Percentiles rank a stretch among this genome's conserved stretches.
phyloP scores from a whole-genome alignment of 345 rosid genomes.

The Heritiera fomes region DNA sequence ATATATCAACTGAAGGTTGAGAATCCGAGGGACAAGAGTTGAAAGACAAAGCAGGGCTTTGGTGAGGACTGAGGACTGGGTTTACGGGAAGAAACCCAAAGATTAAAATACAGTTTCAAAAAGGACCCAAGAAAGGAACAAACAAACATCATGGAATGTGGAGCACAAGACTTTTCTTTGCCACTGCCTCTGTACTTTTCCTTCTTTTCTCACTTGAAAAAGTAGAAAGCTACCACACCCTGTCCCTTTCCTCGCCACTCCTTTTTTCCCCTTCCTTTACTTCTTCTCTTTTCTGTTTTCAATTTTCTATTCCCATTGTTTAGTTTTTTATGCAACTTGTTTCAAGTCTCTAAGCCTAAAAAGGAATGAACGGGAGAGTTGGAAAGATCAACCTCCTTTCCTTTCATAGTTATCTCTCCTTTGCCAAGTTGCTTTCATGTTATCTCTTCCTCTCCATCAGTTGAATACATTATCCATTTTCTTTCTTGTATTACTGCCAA shows the following conservation, averaged over 20 bases:
- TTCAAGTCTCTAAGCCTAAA: conserved; percentile 38
- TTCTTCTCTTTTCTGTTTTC: conserved; percentile 14
- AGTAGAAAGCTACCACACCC: conserved; percentile 54
- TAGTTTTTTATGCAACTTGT: conserved; percentile 12
- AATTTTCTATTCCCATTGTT: conserved; percentile 5
- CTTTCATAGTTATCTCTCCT: conserved; percentile 34
- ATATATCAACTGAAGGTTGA: background rate
- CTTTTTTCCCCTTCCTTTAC: conserved; percentile 21
- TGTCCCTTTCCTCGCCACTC: conserved; percentile 59
- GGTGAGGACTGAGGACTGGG: background rate
- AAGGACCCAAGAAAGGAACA: background rate
- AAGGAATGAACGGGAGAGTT: conserved; percentile 31
- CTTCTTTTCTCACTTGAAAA: conserved; percentile 24
- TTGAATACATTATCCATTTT: conserved; percentile 39
- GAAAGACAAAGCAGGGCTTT: background rate
- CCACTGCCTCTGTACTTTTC: conserved; percentile 20
- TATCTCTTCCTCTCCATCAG: background rate
- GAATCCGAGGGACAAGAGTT: conserved; percentile 20
- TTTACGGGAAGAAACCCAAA: background rate
- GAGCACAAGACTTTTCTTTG: conserved; percentile 23
- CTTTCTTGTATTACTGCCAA: background rate
- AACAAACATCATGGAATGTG: conserved; percentile 29
- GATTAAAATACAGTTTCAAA: background rate
- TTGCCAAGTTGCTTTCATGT: conserved; percentile 18
- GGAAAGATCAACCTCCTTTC: conserved; percentile 20